phyloP scores from a whole-genome alignment of 2,329 filamentous ascomycete species.

The Hypoxylon sp. region DNA sequence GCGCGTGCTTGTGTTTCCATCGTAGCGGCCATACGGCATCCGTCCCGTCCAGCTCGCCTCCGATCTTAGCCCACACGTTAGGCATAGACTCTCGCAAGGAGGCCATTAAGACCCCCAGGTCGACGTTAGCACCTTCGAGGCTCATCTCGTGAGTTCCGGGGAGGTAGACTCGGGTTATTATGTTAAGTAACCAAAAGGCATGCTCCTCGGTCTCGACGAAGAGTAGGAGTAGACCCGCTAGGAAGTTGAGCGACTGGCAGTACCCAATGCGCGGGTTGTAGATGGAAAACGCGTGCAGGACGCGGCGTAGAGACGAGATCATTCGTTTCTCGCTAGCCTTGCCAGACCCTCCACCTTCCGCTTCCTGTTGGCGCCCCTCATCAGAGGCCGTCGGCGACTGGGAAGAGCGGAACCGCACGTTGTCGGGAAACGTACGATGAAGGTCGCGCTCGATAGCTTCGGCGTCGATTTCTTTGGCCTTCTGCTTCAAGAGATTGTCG shows the following conservation, averaged over 20 bases:
- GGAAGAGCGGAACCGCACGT: constrained; percentile 82
- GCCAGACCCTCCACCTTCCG: constrained; percentile 41
- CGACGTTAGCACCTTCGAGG: constrained; percentile 90
- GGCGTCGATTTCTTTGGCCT: constrained; percentile 74
- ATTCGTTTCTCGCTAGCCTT: constrained; percentile 72
- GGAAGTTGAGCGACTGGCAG: constrained; percentile 94
- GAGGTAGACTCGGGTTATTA: constrained; percentile 87
- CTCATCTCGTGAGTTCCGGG: constrained; percentile 92
- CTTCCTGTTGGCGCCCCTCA: constrained; percentile 50
- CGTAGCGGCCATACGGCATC: constrained; percentile 49
- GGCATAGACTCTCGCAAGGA: constrained; percentile 84
- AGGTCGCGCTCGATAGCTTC: constrained; percentile 95
- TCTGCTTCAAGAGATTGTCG: constrained; percentile 69
- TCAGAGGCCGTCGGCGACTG: constrained; percentile 46
- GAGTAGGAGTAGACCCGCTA: constrained; percentile 86
- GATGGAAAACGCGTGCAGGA: constrained; percentile 87
- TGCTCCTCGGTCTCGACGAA: constrained; percentile 91
- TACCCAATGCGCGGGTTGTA: constrained; percentile 94
- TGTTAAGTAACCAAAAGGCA: constrained; percentile 89
- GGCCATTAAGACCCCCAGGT: constrained; percentile 91
- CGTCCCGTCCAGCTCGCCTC: constrained; percentile 71
- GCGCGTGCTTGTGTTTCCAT: constrained; percentile 50
- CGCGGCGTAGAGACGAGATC: constrained; percentile 80
- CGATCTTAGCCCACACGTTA: constrained; percentile 85
- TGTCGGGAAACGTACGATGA: constrained; percentile 94